phyloP scores from a whole-genome alignment of 768 basidiomycete genomes.

The Trametes punicea region DNA sequence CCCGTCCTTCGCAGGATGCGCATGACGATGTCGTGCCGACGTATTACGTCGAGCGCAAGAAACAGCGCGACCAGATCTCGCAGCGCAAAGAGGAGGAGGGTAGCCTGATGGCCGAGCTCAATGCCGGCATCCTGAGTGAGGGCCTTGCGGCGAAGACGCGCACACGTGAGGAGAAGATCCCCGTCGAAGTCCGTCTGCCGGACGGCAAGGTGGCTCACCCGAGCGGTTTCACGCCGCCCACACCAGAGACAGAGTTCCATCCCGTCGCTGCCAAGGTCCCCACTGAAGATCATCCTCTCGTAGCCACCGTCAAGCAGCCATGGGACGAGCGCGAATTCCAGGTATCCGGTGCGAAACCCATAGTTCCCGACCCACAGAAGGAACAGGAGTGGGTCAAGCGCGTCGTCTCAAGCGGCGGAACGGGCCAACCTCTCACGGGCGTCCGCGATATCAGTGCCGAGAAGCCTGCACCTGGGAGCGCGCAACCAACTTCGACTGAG shows the following conservation, averaged over 20 bases:
- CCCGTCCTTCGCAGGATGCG: conserved; percentile 28
- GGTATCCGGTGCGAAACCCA: not conserved
- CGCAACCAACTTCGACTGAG: not conserved
- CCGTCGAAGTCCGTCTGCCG: conserved; percentile 37
- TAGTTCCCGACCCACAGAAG: conserved; percentile 1
- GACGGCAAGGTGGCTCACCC: conserved; percentile 41
- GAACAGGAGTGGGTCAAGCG: conserved; percentile 18
- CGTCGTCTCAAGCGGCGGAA: conserved; percentile 2
- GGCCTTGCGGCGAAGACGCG: conserved; percentile 28
- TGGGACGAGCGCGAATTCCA: conserved; percentile 27
- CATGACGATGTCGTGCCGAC: conserved; percentile 28
- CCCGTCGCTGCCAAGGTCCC: conserved; percentile 23
- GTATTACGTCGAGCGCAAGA: conserved; percentile 30
- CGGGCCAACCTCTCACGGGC: not conserved
- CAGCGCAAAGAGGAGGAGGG: conserved; percentile 30
- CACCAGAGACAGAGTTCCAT: conserved; percentile 37
- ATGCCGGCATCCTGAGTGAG: conserved; percentile 29
- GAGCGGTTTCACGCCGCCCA: conserved; percentile 44
- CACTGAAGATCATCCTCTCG: conserved; percentile 21
- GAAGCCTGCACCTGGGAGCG: not conserved
- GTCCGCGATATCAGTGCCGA: conserved; percentile 4
- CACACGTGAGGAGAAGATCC: conserved; percentile 36
- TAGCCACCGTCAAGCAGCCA: conserved; percentile 24
- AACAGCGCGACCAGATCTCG: conserved; percentile 24
- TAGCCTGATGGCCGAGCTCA: conserved; percentile 29